These are phyloP conservation scores for Mimosa pudica DNA, from an alignment of 306 rosid species.

Conservation along the genomic window DNA sequence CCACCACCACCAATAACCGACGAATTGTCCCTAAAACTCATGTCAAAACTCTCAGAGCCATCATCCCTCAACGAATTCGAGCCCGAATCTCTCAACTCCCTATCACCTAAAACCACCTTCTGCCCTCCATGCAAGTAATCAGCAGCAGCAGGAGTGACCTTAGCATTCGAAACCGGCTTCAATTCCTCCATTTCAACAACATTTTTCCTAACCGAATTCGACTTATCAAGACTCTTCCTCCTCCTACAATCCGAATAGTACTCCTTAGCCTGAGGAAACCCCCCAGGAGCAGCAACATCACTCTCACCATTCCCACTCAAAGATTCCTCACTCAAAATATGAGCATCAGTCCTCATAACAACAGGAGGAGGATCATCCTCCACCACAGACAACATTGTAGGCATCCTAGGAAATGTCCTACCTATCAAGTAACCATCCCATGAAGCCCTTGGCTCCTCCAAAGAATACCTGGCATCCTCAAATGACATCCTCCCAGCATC, in stretches of 20 bases:
- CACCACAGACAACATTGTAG: slow-evolving; percentile 87
- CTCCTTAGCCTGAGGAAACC: slow-evolving; percentile 78
- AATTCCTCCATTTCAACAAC: slow-evolving; percentile 92
- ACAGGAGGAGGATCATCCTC: slow-evolving; percentile 79
- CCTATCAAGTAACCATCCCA: slow-evolving; percentile 92
- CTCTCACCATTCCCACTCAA: slow-evolving; percentile 53
- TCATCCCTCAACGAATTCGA: slow-evolving; percentile 80
- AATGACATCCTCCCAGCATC: slow-evolving; percentile 82
- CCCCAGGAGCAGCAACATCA: slow-evolving; percentile 66
- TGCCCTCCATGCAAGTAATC: slow-evolving; percentile 65
- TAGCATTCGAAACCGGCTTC: slow-evolving; percentile 71
- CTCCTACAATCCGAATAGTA: slow-evolving; percentile 84
- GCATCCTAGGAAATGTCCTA: slow-evolving; percentile 73
- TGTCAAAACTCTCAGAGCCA: slow-evolving; percentile 68
- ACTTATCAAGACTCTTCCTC: slow-evolving; percentile 88
- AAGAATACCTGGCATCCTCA: slow-evolving; percentile 87
- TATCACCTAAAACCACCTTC: slow-evolving; percentile 52
- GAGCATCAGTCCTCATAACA: slow-evolving; percentile 65
- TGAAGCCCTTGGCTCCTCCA: slow-evolving; percentile 95
- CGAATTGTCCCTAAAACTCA: slow-evolving; percentile 52
- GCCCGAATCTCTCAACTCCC: slow-evolving; percentile 71
- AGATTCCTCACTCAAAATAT: slow-evolving; percentile 83
- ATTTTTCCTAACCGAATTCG: slow-evolving; percentile 84
- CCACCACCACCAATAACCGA: slow-evolving; percentile 61
- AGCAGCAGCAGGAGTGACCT: slow-evolving; percentile 63